Conservation (phyloP, 164 flowering plant genomes). For the Cinnamomum micranthum region DNA sequence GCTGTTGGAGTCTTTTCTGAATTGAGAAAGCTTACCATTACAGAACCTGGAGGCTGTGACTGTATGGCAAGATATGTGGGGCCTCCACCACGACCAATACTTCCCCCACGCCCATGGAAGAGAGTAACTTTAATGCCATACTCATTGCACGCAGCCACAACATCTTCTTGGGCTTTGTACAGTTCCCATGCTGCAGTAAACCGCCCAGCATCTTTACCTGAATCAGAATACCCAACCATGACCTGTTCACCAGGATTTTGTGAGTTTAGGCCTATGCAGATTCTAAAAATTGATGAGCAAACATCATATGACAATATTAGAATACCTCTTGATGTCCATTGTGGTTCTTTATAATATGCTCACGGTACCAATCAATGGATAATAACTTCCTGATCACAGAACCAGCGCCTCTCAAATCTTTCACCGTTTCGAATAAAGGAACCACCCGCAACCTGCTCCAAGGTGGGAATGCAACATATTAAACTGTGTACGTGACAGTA, state of each 20-base stretch:
- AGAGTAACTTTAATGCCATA: constrained; percentile 82
- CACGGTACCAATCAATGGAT: constrained; percentile 87
- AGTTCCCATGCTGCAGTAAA: constrained; percentile 98
- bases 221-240: constrained; percentile 97
- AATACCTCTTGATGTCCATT: constrained; percentile 91
- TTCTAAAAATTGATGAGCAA: not conserved
- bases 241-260: constrained; percentile 45
- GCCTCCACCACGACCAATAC: constrained; percentile 97
- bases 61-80: constrained; percentile 97
- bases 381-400: constrained; percentile 78
- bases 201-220: constrained; percentile 95
- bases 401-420: constrained; percentile 89
- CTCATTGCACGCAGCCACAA: constrained; percentile 91
- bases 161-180: constrained; percentile 93
- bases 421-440: constrained; percentile 94
- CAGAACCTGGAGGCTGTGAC: constrained; percentile 97
- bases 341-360: constrained; percentile 75
- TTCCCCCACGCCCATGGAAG: constrained; percentile 99
- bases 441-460: constrained; percentile 62
- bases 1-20: not conserved
- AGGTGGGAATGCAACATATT: not conserved
- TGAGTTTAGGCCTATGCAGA: constrained; percentile 9
- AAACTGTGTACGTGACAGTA: not conserved
- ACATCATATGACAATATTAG: not conserved
- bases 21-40: constrained; percentile 53